Evolutionary conservation across 108 stramenopile species (phyloP).

Genomic region (Cyclotella cryptica): DNA sequence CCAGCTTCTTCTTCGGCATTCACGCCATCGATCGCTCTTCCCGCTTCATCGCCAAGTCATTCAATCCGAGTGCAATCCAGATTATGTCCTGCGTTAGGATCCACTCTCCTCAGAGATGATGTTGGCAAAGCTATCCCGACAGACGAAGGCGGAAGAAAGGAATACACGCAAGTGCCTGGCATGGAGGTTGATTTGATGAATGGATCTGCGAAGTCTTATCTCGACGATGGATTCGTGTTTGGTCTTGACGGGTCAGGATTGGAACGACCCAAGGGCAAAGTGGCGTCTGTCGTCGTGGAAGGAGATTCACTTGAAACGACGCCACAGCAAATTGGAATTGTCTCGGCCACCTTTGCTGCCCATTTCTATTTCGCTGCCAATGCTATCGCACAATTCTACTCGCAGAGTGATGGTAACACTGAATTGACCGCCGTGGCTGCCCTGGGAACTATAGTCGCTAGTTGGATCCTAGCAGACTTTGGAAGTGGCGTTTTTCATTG

Average conservation of each 20-base stretch:
- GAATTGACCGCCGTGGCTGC: conserved; percentile 37
- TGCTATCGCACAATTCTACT: conserved; percentile 40
- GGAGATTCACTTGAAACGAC: conserved; percentile 80
- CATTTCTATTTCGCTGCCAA: conserved; percentile 60
- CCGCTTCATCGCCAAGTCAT: neutral
- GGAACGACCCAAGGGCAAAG: conserved; percentile 79
- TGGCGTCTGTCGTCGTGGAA: conserved; percentile 70
- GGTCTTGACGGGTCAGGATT: conserved; percentile 83
- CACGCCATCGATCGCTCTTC: neutral
- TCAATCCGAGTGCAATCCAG: neutral
- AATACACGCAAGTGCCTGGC: conserved; percentile 1
- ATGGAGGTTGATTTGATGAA: conserved; percentile 1
- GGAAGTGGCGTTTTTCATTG: conserved; percentile 92
- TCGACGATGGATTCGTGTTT: conserved; percentile 85
- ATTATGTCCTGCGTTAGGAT: neutral
- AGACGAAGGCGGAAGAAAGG: neutral
- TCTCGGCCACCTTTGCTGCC: conserved; percentile 61
- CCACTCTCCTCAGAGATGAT: conserved; percentile 3
- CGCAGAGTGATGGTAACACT: conserved; percentile 47
- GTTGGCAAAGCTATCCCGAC: neutral
- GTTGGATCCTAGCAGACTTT: conserved; percentile 83
- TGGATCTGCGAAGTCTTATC: conserved; percentile 45
- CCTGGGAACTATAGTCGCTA: conserved; percentile 49
- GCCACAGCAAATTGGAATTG: conserved; percentile 67
- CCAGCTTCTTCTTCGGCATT: conserved; percentile 3